phyloP scores from a whole-genome alignment of 2,329 filamentous ascomycete species.

The Colletotrichum sp. region DNA sequence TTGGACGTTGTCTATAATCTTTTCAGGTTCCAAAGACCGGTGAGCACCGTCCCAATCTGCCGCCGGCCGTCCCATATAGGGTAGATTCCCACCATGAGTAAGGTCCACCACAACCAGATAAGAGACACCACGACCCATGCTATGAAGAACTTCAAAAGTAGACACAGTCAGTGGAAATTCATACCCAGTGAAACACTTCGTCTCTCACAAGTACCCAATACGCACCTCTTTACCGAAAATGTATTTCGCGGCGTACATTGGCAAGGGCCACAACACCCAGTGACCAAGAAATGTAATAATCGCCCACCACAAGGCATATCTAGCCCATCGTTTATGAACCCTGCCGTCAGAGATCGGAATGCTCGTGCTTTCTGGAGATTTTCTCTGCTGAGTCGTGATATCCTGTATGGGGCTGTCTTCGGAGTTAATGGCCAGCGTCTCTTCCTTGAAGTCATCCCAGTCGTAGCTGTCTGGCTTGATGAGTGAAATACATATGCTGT shows the following conservation, averaged over 20 bases:
- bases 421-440: constrained; percentile 42
- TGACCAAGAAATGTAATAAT: constrained; percentile 55
- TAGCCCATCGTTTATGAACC: constrained; percentile 50
- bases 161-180: not conserved
- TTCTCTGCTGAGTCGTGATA: not conserved
- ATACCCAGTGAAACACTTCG: not conserved
- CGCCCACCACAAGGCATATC: constrained; percentile 50
- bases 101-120: constrained; percentile 58
- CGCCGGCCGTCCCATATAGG: constrained; percentile 52
- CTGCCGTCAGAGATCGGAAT: constrained; percentile 2
- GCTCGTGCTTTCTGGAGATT: not conserved
- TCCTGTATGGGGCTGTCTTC: not conserved
- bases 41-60: constrained; percentile 28
- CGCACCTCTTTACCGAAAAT: constrained; percentile 39
- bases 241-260: constrained; percentile 58
- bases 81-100: constrained; percentile 54
- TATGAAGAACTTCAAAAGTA: constrained; percentile 45
- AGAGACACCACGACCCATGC: constrained; percentile 56
- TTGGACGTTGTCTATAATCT: not conserved
- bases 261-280: constrained; percentile 59
- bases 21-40: not conserved
- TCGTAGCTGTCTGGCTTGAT: constrained; percentile 45
- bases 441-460: constrained; percentile 44
- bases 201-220: not conserved
- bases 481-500: constrained; percentile 51